Conservation (phyloP, 163 green algal species). For the Coccomyxa subellipsoidea region DNA sequence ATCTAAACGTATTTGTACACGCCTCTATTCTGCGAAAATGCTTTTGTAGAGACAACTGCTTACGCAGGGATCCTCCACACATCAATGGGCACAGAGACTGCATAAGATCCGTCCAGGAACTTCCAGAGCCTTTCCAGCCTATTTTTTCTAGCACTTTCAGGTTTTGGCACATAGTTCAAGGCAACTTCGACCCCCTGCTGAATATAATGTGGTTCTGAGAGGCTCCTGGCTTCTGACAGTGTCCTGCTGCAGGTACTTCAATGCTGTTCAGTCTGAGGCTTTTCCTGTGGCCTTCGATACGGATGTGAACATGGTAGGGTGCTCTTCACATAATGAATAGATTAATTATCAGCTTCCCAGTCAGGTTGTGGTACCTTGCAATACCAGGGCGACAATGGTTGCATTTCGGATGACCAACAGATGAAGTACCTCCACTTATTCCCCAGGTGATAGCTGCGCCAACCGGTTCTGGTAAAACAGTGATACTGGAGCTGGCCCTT, state of each 20-base stretch:
- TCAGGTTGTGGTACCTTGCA: no score
- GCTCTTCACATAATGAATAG: no score
- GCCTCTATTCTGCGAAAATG: no score
- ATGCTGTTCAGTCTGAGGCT: conserved; percentile 86
- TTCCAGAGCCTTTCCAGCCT: conserved; percentile 47
- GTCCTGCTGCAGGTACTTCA: conserved; percentile 82
- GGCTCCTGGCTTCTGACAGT: not conserved
- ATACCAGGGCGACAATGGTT: no score
- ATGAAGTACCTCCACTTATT: no score
- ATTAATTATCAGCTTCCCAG: no score
- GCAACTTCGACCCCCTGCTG: no score
- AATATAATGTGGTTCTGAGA: no score
- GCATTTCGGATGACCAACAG: no score
- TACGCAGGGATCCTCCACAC: not conserved
- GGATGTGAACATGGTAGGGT: conserved; percentile 70
- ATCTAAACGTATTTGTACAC: no score
- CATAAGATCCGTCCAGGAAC: conserved; percentile 37
- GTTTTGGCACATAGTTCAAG: no score
- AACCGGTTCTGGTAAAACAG: conserved; percentile 92
- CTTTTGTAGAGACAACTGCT: no score
- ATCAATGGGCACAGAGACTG: not conserved
- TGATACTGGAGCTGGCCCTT: conserved; percentile 88
- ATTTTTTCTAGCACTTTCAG: conserved; percentile 39
- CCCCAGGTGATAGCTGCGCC: conserved; percentile 76
- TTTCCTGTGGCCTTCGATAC: conserved; percentile 64